Evolutionary conservation across 2,329 filamentous ascomycete species (phyloP), one percentile per base, ranked within the genome.

Genomic region (Metarhizium brunneum): DNA sequence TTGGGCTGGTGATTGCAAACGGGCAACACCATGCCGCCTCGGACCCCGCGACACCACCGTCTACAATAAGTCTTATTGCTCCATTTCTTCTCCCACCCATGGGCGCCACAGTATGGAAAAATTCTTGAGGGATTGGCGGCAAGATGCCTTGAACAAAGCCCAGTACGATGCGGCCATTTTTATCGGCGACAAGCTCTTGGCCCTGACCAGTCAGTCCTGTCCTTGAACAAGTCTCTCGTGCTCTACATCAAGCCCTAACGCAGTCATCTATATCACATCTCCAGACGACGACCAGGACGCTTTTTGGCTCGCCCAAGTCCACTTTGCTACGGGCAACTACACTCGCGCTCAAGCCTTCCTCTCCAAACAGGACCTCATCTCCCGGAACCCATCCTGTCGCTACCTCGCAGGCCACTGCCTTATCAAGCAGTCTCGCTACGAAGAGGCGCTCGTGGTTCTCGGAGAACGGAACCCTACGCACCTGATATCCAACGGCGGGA

Each of bases 131-230:
- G 87, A 89, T 67, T 99, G 94, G 94, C 84, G 92, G 68, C 90
- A 96, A 73, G 91, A 96, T 76, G 92, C 92, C 68, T 78, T 96
- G 66, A 92, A 95, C 74, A 94, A 95, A 71, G 90, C 94, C 61
- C 94, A 99, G 70, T 92, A 96, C 71, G 92, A 97, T 62, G 90
- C 92, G 38, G 94, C 94, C 67, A 92, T 97, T 64, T 97, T 95
- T 69, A 90, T 97, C 61, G 94, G 91, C 60, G 94, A 99, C 79
- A 99, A 99, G 76, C 80, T 99, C 63, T 80, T 97, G 56, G 94
- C 94, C 56, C 78, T 99, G 66, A 97, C 92, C 42, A 90, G 92
- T 96, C 73, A 62, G 83, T 72, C 43, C n/a, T 35, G n/a, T 38
- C 42, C 4, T 14, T 5, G 25, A 16, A n/a, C 29, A 3, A 2